Conservation (phyloP, 345 rosid species). For the Hibiscus tridactylites region DNA sequence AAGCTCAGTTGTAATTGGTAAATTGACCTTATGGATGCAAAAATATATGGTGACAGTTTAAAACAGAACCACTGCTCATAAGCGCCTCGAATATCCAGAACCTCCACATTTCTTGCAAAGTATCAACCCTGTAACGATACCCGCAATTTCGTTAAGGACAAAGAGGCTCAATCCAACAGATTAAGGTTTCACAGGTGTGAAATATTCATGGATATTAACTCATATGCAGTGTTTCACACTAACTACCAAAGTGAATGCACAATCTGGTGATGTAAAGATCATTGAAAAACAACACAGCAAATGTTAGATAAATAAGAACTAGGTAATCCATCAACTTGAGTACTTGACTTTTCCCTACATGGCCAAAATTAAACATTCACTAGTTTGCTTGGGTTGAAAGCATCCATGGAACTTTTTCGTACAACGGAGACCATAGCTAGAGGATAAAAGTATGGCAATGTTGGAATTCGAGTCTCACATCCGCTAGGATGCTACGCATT, state of each 20-base stretch:
- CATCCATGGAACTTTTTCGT: neutral
- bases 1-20: slow-evolving; percentile 2
- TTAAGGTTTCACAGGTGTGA: neutral
- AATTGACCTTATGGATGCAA: slow-evolving; percentile 9
- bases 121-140: slow-evolving; percentile 37
- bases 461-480: neutral
- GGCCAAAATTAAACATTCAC: no score
- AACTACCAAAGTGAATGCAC: slow-evolving; percentile 2
- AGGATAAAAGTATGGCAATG: neutral
- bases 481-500: neutral
- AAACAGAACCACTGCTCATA: slow-evolving; percentile 22
- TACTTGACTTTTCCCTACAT: neutral
- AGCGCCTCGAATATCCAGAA: slow-evolving; percentile 60
- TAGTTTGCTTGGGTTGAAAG: neutral
- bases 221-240: no score
- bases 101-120: slow-evolving; percentile 72
- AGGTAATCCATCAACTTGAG: neutral
- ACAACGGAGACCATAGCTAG: neutral
- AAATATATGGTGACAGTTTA: slow-evolving; percentile 8
- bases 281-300: neutral
- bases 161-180: neutral
- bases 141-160: neutral
- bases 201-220: neutral
- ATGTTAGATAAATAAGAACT: neutral
- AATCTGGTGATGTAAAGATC: neutral